Conservation (phyloP, 1,284 basidiomycete genomes). For the Rugosomyces carneus region DNA sequence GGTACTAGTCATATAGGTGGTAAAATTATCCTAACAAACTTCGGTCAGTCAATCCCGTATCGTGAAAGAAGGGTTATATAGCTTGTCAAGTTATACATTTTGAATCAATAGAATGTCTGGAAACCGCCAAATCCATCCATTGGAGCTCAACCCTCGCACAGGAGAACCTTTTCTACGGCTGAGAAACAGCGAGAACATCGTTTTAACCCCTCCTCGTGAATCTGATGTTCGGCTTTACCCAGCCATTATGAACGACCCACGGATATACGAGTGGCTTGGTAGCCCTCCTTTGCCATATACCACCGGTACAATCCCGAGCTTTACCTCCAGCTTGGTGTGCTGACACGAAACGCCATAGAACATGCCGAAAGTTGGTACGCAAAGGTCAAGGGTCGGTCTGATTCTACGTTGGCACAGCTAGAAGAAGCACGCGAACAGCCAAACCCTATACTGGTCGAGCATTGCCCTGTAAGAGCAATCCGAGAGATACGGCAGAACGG, state of each 20-base stretch:
- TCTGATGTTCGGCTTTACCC: conserved; percentile 35
- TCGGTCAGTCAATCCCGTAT: not conserved
- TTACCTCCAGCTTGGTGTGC: not conserved
- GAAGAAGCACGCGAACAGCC: conserved; percentile 21
- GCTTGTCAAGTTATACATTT: not conserved
- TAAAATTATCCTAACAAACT: no score
- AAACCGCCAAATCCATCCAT: conserved; percentile 29
- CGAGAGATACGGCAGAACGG: conserved; percentile 45
- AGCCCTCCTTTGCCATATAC: conserved; percentile 48
- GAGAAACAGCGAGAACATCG: conserved; percentile 43
- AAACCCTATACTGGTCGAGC: conserved; percentile 25
- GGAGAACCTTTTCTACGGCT: conserved; percentile 50
- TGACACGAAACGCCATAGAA: conserved; percentile 21
- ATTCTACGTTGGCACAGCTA: conserved; percentile 24
- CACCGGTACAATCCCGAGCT: conserved; percentile 1
- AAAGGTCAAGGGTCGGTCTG: conserved; percentile 10
- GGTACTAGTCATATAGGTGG: no score
- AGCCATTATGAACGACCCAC: conserved; percentile 43
- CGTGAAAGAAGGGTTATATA: not conserved
- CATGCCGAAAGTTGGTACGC: conserved; percentile 25
- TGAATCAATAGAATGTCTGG: conserved; percentile 14
- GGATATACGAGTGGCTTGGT: conserved; percentile 38
- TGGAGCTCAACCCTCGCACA: conserved; percentile 38
- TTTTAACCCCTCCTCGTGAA: conserved; percentile 51
- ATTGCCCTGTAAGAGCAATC: conserved; percentile 38